Percentiles rank a stretch among this genome's conserved stretches.
phyloP scores from a whole-genome alignment of 75 land plant species.

The Ceratopteris richardii region DNA sequence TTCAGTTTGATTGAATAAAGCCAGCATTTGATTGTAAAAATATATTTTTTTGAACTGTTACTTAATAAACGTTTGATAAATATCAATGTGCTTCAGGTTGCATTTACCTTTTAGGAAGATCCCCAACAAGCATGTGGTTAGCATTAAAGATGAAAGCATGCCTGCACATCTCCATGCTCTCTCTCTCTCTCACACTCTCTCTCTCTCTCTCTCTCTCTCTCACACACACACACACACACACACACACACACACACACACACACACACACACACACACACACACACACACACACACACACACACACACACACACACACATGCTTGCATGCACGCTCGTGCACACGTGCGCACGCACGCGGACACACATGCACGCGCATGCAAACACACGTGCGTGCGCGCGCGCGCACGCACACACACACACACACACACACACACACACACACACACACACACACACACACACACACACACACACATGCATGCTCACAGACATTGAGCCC shows the following conservation, averaged over 20 bases:
- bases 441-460: constrained; percentile 2
- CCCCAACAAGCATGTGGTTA: too few relatives aligned
- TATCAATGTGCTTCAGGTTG: too few relatives aligned
- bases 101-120: too few relatives aligned
- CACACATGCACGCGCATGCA: neutral
- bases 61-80: too few relatives aligned
- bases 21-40: too few relatives aligned
- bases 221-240: constrained; percentile 10
- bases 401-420: constrained; percentile 1
- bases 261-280: constrained; percentile 6
- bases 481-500: neutral
- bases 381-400: neutral
- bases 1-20: too few relatives aligned
- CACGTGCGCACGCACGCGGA: neutral
- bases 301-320: neutral
- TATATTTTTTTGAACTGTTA: too few relatives aligned
- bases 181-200: neutral
- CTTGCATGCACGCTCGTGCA: neutral
- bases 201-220: constrained; percentile 11
- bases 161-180: too few relatives aligned
- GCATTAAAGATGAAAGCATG: too few relatives aligned
- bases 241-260: constrained; percentile 10
- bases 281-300: constrained; percentile 4
- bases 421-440: neutral
- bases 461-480: constrained; percentile 1